phyloP scores from a whole-genome alignment of 805 yeast species.

The Metschnikowia gruessii region DNA sequence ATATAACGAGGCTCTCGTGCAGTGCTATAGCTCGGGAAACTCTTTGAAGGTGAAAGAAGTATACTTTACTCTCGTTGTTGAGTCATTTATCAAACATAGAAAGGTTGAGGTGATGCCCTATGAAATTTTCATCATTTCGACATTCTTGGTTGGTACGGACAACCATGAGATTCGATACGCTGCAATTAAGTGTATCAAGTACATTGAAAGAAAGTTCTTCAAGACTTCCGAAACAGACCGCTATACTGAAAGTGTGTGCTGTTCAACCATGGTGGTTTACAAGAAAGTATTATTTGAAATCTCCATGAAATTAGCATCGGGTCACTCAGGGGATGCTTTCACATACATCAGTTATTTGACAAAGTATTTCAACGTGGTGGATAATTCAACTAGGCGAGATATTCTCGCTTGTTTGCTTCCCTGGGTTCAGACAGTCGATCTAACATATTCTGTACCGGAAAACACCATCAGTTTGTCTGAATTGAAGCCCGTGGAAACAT shows the following conservation, averaged over 20 bases:
- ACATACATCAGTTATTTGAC: conserved; percentile 70
- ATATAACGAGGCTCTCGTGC: conserved; percentile 58
- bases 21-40: conserved; percentile 62
- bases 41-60: conserved; percentile 53
- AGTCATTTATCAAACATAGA: conserved; percentile 41
- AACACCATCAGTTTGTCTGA: conserved; percentile 5
- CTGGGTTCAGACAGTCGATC: conserved; percentile 84
- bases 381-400: conserved; percentile 66
- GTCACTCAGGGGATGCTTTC: conserved; percentile 57
- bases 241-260: conserved; percentile 68
- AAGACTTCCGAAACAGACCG: conserved; percentile 52
- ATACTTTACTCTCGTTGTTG: conserved; percentile 71
- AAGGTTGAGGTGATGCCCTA: conserved; percentile 42
- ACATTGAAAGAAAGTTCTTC: conserved; percentile 50
- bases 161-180: conserved; percentile 62
- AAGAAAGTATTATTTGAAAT: conserved; percentile 81
- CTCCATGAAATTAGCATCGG: conserved; percentile 65
- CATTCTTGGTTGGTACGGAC: conserved; percentile 76
- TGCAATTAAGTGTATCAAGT: conserved; percentile 69
- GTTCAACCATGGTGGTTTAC: conserved; percentile 77
- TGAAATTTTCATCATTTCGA: conserved; percentile 69
- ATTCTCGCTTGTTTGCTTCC: conserved; percentile 79
- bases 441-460: conserved; percentile 32
- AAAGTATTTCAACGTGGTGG: conserved; percentile 57
- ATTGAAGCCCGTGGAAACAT: conserved; percentile 2